Base-by-base conservation (phyloP, 768 basidiomycete genomes). In the Neoboletus magnificus region DNA sequence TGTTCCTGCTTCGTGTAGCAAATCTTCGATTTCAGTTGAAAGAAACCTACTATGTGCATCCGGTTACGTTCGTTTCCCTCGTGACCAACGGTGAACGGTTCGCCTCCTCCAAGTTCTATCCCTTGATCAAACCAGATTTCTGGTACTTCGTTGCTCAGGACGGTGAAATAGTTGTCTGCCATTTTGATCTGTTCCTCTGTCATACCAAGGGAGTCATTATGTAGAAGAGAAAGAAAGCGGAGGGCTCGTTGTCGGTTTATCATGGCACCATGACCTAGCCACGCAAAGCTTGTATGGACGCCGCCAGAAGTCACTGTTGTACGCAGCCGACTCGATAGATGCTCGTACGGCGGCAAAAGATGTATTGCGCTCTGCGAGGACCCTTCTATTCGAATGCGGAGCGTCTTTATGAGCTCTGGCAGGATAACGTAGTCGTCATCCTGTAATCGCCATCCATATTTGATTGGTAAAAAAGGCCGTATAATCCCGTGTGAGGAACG, bases 81-180 rank as follows among this genome's bases (percentile, higher is more conserved):
- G 0, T 65, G 60, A 10, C 85, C 84, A 1, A 81, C 76, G 11
- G 85, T 87, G 63, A 88, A 89, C 8, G 83, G 76, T 50, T 82
- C 71, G 0, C 82, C 84, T 4, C 83, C 83, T 35, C 76, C 81
- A 4, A 88, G 74, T 54, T 79, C 77, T 43, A 84, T 77, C n/a
- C 81, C 81, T 57, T 82, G 79, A 58, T 85, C 82, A 52, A 85
- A 80, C 85, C 86, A 87, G 11, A 78, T 69, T 64, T 86, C 83
- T 2, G 84, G 79, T 39, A 80, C 63, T 20, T 66, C 68, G 63
- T 86, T 87, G 52, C 71, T 73, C 45, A 87, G 67, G 48, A 88
- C 71, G 1, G 84, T 75, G 62, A 80, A 88, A 60, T 86, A 86
- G 57, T 88, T 88, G 64, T 88, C 87, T 4, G 85, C 83, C 84